Evolutionary conservation across 1,284 basidiomycete species (phyloP), one percentile per base, ranked within the genome.

Genomic region (Phaffia rhodozyma): DNA sequence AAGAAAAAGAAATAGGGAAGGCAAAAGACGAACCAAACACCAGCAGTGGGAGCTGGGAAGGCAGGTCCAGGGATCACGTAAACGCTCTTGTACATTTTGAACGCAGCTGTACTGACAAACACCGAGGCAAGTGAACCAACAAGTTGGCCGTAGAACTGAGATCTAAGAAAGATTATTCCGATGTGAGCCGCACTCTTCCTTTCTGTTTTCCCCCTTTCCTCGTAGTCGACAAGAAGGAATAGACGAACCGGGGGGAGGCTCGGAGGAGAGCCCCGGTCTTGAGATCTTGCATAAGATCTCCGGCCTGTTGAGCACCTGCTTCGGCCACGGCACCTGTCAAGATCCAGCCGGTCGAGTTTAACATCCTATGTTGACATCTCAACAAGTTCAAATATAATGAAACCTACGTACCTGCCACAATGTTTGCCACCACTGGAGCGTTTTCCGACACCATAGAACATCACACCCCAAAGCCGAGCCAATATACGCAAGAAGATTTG

Each of bases 271-370:
- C 87, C 0, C 94, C 94, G 1, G 93, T 97, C 78, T 97, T 97
- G 69, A 97, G 80, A 75, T 97, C 94, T 78, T 97, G 93, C 92
- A 97, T 97, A 23, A 97, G 83, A 74, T 97, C 93, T 21, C 93
- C 94, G 9, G 93, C 91, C 74, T 96, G 91, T 76, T 89, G 89
- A 29, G 93, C 93, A 21, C 93, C 93, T 32, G 93, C 93, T 77
- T 97, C 93, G 5, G 91, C 87, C 20, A 97, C 91, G 47, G 91
- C 93, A 13, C 93, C 93, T 2, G 93, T 93, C 63, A 97, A 90
- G 71, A 97, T 87, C 72, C 97, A 97, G 5, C 93, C 93, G 3
- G 97, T 89, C 23, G 96, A 43, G 38, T 43, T 16, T 11, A 43
- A 16, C 38, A 16, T 43, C 38, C 38, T 5, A 43, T 11, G 16